Percentiles rank a stretch among this genome's conserved stretches.
phyloP scores from a whole-genome alignment of 2,329 filamentous ascomycete species.

The Cercospora zeina region DNA sequence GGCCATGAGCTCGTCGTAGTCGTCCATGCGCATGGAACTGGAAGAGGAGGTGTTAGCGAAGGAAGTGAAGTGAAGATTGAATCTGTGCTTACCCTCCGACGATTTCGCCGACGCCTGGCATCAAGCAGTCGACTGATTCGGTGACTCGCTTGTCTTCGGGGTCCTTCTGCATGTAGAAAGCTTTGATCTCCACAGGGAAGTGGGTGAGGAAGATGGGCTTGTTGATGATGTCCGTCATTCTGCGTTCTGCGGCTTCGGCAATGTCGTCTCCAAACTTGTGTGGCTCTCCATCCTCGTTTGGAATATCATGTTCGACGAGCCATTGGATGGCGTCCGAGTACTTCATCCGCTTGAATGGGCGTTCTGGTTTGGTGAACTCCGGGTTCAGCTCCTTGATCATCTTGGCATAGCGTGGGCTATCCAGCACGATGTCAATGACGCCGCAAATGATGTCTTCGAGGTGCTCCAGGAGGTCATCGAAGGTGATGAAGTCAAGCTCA shows the following conservation, averaged over 20 bases:
- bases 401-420: slow-evolving; percentile 69
- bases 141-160: slow-evolving; percentile 76
- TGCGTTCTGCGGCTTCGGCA: slow-evolving; percentile 92
- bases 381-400: slow-evolving; percentile 89
- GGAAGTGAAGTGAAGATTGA: not conserved
- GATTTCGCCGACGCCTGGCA: slow-evolving; percentile 97
- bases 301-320: slow-evolving; percentile 85
- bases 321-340: slow-evolving; percentile 93
- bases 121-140: slow-evolving; percentile 81
- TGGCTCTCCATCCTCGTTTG: slow-evolving; percentile 86
- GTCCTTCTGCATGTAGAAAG: slow-evolving; percentile 98
- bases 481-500: slow-evolving; percentile 93
- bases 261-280: slow-evolving; percentile 97
- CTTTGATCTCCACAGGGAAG: slow-evolving; percentile 96
- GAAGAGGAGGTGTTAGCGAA: slow-evolving; percentile 48
- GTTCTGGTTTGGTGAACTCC: slow-evolving; percentile 74
- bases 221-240: slow-evolving; percentile 97
- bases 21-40: slow-evolving; percentile 93
- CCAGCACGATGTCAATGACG: slow-evolving; percentile 75
- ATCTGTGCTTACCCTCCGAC: slow-evolving; percentile 49
- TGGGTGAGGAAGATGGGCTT: slow-evolving; percentile 93
- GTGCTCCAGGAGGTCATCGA: slow-evolving; percentile 82
- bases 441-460: slow-evolving; percentile 85
- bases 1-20: slow-evolving; percentile 82
- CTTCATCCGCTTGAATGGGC: slow-evolving; percentile 92